phyloP scores from a whole-genome alignment of 768 basidiomycete species.

The Lactarius pseudohatsudake region DNA sequence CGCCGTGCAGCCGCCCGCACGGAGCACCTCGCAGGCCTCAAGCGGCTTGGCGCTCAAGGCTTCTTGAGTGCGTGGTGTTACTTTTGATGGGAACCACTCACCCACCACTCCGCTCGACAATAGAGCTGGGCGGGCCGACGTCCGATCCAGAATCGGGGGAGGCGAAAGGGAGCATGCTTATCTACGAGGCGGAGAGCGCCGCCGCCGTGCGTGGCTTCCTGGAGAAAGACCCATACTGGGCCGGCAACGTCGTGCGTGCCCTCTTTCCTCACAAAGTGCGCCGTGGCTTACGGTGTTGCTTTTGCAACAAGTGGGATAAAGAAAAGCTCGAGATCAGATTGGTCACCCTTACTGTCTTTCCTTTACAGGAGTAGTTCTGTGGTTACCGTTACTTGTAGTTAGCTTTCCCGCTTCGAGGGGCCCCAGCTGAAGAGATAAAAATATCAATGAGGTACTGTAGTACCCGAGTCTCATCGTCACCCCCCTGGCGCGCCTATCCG shows the following conservation, averaged over 20 bases:
- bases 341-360: not conserved
- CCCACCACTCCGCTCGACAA: slow-evolving; percentile 29
- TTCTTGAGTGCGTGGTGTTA: slow-evolving; percentile 28
- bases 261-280: too few relatives aligned
- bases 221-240: slow-evolving; percentile 47
- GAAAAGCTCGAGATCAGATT: slow-evolving; percentile 48
- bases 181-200: slow-evolving; percentile 54
- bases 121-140: slow-evolving; percentile 8
- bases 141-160: slow-evolving; percentile 36
- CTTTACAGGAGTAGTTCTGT: not conserved
- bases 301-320: slow-evolving; percentile 51
- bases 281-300: not conserved
- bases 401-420: too few relatives aligned
- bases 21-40: slow-evolving; percentile 5
- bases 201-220: slow-evolving; percentile 44
- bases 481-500: too few relatives aligned
- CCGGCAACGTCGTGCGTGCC: slow-evolving; percentile 40
- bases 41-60: not conserved
- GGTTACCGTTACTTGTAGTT: not conserved
- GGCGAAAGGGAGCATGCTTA: slow-evolving; percentile 59
- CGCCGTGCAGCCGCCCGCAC: slow-evolving; percentile 11
- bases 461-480: too few relatives aligned
- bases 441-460: too few relatives aligned
- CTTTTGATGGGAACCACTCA: slow-evolving; percentile 3
- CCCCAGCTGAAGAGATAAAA: too few relatives aligned